Evolutionary conservation across 768 basidiomycete genomes (phyloP), one percentile per base, ranked within the genome.

Genomic region (Thelephora ganbajun): DNA sequence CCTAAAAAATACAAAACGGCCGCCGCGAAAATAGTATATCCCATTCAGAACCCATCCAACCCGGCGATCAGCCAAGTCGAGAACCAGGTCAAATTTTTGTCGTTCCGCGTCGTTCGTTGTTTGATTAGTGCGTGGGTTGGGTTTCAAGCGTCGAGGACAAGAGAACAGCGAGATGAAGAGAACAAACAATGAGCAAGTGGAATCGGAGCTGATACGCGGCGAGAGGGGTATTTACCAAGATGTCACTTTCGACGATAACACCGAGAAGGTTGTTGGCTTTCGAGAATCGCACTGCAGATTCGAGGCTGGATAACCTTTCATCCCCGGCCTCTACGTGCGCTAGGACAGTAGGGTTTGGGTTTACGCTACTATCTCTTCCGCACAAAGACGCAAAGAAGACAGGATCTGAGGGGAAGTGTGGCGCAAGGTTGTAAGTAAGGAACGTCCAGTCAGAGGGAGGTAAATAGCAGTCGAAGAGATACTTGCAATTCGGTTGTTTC

Each of bases 401-500:
- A 47, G 94, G 91, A 72, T 94, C 91, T 90, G 60, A 33, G 33
- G 44, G 47, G 48, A 48, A 47, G 35, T 22, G 22, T 49, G 35
- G 36, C 20, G 9, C 4, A 30, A 30, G 26, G 9, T 4, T 13
- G 11, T 34, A 33, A n/a, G n/a, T n/a, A 37, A 37, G 2, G 19
- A 13, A 37, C 35, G 19, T 37, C 19, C 36, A 37, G 19, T 37
- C 14, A 13, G 14, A 14, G 39, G 6, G 18, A 14, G 11, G 39
- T 14, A 22, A 41, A 41, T 6, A 41, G 14, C 39, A 41, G 22
- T 9, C 16, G 18, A 9, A 41, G 22, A 39, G 22, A 41, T 18
- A 64, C 79, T 64, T 66, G 90, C 94, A 98, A 63, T 98, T 98
- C 11, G 94, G 94, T 64, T 99, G 94, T 64, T 99, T 99, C 96